phyloP scores from a whole-genome alignment of 2,329 filamentous ascomycete genomes.

The Aspergillus sp. region DNA sequence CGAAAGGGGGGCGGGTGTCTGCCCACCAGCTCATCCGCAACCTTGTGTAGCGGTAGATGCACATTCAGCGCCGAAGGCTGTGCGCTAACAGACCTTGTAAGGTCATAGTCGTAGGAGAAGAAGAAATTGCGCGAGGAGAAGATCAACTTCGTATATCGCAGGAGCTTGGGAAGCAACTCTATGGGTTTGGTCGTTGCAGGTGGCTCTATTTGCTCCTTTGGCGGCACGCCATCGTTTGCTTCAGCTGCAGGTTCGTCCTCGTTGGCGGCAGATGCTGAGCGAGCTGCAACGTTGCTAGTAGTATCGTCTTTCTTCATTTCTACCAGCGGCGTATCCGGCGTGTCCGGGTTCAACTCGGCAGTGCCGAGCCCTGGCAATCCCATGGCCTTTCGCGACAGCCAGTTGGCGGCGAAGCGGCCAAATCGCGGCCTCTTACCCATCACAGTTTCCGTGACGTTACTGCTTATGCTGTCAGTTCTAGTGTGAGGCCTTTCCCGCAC shows the following conservation, averaged over 20 bases:
- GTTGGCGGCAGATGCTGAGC: conserved; percentile 16
- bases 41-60: conserved; percentile 68
- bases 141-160: conserved; percentile 81
- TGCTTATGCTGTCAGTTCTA: conserved; percentile 40
- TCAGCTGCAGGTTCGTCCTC: conserved; percentile 19
- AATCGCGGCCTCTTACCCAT: conserved; percentile 82
- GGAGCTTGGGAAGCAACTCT: conserved; percentile 76
- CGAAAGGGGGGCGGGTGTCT: not conserved
- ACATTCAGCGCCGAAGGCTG: conserved; percentile 44
- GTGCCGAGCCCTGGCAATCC: conserved; percentile 73
- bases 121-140: conserved; percentile 88
- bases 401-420: conserved; percentile 84
- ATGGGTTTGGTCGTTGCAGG: conserved; percentile 48
- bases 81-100: conserved; percentile 68
- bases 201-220: conserved; percentile 13
- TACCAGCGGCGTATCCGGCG: conserved; percentile 34
- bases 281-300: conserved; percentile 1
- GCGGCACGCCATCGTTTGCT: conserved; percentile 5
- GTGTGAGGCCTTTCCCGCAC: conserved; percentile 28
- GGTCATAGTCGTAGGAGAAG: conserved; percentile 92
- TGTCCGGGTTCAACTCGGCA: conserved; percentile 53
- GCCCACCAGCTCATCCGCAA: conserved; percentile 68
- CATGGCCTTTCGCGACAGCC: conserved; percentile 89
- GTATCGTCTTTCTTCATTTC: conserved; percentile 16
- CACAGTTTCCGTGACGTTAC: conserved; percentile 83